phyloP scores from a whole-genome alignment of 495 filamentous ascomycete genomes.

The Lasiosphaeria ovina region DNA sequence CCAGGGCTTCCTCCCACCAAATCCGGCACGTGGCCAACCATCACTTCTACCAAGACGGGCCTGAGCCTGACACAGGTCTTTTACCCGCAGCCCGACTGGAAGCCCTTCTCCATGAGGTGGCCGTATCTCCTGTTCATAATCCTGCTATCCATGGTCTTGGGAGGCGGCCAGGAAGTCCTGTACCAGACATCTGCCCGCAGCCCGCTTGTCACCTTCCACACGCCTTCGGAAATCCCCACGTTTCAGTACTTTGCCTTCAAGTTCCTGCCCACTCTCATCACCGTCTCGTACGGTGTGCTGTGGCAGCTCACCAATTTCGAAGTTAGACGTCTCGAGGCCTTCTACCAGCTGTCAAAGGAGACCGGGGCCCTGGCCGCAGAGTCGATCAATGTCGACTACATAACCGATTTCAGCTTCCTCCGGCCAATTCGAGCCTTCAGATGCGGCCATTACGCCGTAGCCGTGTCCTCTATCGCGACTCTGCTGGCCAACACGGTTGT shows the following conservation, averaged over 20 bases:
- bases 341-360: slow-evolving; percentile 67
- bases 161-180: slow-evolving; percentile 57
- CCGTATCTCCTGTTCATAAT: slow-evolving; percentile 58
- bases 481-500: slow-evolving; percentile 62
- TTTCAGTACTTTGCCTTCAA: slow-evolving; percentile 66
- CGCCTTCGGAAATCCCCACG: slow-evolving; percentile 49
- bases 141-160: slow-evolving; percentile 55
- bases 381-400: slow-evolving; percentile 71
- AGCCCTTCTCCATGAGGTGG: slow-evolving; percentile 67
- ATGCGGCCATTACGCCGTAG: slow-evolving; percentile 64
- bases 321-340: slow-evolving; percentile 70
- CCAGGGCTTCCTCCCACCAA: slow-evolving; percentile 2
- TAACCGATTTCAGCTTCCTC: slow-evolving; percentile 61
- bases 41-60: slow-evolving; percentile 25
- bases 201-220: slow-evolving; percentile 49
- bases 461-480: slow-evolving; percentile 58
- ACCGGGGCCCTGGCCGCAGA: slow-evolving; percentile 63
- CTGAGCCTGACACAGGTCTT: slow-evolving; percentile 43
- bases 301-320: slow-evolving; percentile 77
- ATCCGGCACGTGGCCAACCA: slow-evolving; percentile 26
- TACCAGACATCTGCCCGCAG: slow-evolving; percentile 54
- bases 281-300: slow-evolving; percentile 68
- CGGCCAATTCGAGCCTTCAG: slow-evolving; percentile 59
- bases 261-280: slow-evolving; percentile 66
- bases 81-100: slow-evolving; percentile 66